Evolutionary conservation across 257 asterid genomes (phyloP).

Genomic region (Plantago major): DNA sequence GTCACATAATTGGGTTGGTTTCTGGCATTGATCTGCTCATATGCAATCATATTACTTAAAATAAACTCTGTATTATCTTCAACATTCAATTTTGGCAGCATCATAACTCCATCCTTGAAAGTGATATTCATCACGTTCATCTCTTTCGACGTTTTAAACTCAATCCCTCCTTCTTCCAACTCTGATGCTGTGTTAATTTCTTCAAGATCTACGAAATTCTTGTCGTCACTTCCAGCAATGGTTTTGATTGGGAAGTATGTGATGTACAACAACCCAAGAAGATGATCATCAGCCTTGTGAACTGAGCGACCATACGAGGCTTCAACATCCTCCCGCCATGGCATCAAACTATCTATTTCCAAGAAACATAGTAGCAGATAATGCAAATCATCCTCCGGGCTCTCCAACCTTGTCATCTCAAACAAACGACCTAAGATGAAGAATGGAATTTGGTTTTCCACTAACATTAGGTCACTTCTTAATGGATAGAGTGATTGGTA

Average conservation of each 20-base stretch:
- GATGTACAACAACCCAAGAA: neutral
- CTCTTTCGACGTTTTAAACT: neutral
- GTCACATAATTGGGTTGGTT: conserved; percentile 18
- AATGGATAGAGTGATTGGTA: neutral
- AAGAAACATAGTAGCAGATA: neutral
- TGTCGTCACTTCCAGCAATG: neutral
- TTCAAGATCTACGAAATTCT: neutral
- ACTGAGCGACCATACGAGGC: neutral
- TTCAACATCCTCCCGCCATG: neutral
- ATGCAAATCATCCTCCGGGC: neutral
- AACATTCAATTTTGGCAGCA: conserved; percentile 8
- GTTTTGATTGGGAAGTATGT: neutral
- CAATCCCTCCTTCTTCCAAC: conserved; percentile 16
- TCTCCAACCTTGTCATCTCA: neutral
- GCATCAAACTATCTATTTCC: neutral
- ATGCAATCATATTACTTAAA: conserved; percentile 22
- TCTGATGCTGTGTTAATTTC: conserved; percentile 5
- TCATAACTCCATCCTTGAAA: conserved; percentile 9
- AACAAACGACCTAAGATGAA: conserved; percentile 5
- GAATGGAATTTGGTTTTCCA: conserved; percentile 15
- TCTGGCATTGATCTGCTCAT: neutral
- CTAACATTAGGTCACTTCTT: neutral
- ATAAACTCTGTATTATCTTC: conserved; percentile 14
- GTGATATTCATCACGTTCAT: conserved; percentile 7
- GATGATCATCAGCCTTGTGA: neutral